Percentiles rank a stretch among this genome's conserved stretches.
Evolutionary conservation across 2,329 filamentous ascomycete species (phyloP).

Genomic region (Drechslerella dactyloides): DNA sequence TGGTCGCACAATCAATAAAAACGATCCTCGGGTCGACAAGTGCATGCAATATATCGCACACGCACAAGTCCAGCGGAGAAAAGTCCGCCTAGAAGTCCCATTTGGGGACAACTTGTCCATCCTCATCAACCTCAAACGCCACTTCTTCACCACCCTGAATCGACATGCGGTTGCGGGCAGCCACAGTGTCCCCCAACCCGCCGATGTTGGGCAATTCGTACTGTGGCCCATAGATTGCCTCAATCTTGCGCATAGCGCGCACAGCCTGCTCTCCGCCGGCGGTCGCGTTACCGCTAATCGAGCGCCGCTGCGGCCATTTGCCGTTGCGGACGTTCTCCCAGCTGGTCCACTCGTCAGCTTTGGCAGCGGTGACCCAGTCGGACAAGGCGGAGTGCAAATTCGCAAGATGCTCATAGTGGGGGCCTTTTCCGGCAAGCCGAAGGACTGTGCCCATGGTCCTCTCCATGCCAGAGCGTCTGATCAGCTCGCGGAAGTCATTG

Average conservation of each 20-base stretch:
- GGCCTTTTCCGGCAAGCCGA: slow-evolving; percentile 66
- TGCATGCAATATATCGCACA: too few relatives aligned
- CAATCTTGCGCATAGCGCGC: slow-evolving; percentile 46
- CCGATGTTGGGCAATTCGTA: slow-evolving; percentile 41
- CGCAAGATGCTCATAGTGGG: slow-evolving; percentile 38
- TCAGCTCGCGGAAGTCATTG: slow-evolving; percentile 76
- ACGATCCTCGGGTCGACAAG: neutral
- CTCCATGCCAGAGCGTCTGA: slow-evolving; percentile 87
- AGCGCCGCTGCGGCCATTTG: slow-evolving; percentile 15
- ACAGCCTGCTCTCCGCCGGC: too few relatives aligned
- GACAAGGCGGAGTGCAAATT: slow-evolving; percentile 81
- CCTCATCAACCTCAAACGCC: slow-evolving; percentile 36
- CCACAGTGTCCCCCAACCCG: slow-evolving; percentile 35
- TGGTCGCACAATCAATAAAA: neutral
- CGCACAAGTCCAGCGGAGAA: neutral
- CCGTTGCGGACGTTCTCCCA: slow-evolving; percentile 46
- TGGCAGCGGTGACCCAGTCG: slow-evolving; percentile 87
- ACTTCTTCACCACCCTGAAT: slow-evolving; percentile 20
- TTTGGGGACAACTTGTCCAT: slow-evolving; percentile 26
- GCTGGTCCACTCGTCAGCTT: slow-evolving; percentile 81
- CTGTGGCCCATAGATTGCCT: slow-evolving; percentile 43
- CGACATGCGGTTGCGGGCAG: slow-evolving; percentile 32
- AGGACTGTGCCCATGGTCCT: slow-evolving; percentile 83
- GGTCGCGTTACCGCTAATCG: slow-evolving; percentile 25
- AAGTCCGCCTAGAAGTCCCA: slow-evolving; percentile 32